phyloP scores from a whole-genome alignment of 768 basidiomycete species.

The Glaciozyma martinii region DNA sequence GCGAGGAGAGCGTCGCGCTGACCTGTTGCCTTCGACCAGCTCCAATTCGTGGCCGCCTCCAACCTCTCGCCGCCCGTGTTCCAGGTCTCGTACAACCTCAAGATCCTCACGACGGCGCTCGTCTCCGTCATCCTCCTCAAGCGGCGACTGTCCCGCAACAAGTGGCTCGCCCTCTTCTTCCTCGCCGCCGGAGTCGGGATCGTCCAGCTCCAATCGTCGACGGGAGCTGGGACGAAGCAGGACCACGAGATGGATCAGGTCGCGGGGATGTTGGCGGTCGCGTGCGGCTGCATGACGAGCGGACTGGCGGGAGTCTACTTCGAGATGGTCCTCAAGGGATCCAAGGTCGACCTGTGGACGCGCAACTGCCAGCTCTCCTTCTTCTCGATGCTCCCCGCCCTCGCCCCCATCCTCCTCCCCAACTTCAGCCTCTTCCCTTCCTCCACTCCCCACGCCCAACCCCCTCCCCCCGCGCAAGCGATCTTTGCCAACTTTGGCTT shows the following conservation, averaged over 20 bases:
- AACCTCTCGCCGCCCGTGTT: constrained; percentile 94
- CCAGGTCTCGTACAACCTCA: constrained; percentile 87
- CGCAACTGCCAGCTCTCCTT: constrained; percentile 92
- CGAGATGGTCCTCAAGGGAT: constrained; percentile 91
- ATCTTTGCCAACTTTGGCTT: constrained; percentile 77
- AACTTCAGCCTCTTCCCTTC: constrained; percentile 14
- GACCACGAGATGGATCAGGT: constrained; percentile 62
- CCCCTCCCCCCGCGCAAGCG: constrained; percentile 36
- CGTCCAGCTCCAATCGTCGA: constrained; percentile 66
- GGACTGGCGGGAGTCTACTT: constrained; percentile 97
- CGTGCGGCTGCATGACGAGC: constrained; percentile 84
- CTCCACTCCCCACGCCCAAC: constrained; percentile 28
- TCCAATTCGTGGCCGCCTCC: constrained; percentile 88
- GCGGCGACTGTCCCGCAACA: constrained; percentile 44
- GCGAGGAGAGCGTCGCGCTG: not conserved
- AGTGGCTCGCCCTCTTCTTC: constrained; percentile 66
- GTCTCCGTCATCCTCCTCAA: constrained; percentile 85
- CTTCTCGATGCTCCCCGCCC: constrained; percentile 83
- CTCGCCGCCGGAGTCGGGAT: constrained; percentile 43
- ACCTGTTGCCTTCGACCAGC: constrained; percentile 48
- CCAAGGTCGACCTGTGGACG: constrained; percentile 83
- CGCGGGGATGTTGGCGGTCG: constrained; percentile 82
- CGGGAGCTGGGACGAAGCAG: constrained; percentile 10
- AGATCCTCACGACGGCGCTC: constrained; percentile 68
- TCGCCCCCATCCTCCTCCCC: constrained; percentile 49